These are phyloP conservation scores for Phytophthora cryptogea DNA, from an alignment of 352 stramenopile species.

Conservation along the genomic window DNA sequence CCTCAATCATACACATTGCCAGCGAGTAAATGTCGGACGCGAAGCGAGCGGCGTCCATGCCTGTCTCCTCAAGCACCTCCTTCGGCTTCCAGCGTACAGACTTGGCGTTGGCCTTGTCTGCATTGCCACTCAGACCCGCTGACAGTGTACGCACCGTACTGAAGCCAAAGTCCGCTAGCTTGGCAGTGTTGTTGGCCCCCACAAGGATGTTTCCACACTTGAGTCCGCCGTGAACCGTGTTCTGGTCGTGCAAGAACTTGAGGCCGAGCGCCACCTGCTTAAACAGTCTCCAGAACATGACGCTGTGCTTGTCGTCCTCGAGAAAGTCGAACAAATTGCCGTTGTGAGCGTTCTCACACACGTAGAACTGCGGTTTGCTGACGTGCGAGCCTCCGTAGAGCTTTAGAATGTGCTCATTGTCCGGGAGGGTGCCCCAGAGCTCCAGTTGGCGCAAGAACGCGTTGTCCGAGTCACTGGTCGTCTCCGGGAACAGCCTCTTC, in stretches of 20 bases:
- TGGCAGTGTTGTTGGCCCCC: constrained; percentile 20
- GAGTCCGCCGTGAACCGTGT: constrained; percentile 71
- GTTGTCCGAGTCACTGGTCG: background rate
- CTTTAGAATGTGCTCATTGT: constrained; percentile 39
- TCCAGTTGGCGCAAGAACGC: constrained; percentile 37
- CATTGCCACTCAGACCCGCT: constrained; percentile 11
- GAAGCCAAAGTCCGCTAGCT: constrained; percentile 42
- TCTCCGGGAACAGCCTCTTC: constrained; percentile 11
- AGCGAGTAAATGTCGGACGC: constrained; percentile 37
- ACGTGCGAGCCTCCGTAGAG: constrained; percentile 47
- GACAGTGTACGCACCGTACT: constrained; percentile 20
- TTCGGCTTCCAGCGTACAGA: constrained; percentile 37
- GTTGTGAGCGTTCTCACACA: constrained; percentile 32
- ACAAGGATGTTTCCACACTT: constrained; percentile 84
- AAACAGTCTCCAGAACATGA: constrained; percentile 28
- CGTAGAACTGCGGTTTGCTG: constrained; percentile 28
- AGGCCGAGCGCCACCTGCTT: constrained; percentile 38
- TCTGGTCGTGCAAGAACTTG: constrained; percentile 48
- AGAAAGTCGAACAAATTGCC: constrained; percentile 32
- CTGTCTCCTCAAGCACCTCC: constrained; percentile 22
- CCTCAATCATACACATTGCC: constrained; percentile 36
- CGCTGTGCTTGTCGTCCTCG: constrained; percentile 1
- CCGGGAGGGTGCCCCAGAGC: constrained; percentile 34
- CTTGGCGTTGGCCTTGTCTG: background rate
- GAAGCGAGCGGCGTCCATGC: constrained; percentile 1